Base-by-base conservation (phyloP, 148 eudicot genomes). In the Rhododendron vialii region DNA sequence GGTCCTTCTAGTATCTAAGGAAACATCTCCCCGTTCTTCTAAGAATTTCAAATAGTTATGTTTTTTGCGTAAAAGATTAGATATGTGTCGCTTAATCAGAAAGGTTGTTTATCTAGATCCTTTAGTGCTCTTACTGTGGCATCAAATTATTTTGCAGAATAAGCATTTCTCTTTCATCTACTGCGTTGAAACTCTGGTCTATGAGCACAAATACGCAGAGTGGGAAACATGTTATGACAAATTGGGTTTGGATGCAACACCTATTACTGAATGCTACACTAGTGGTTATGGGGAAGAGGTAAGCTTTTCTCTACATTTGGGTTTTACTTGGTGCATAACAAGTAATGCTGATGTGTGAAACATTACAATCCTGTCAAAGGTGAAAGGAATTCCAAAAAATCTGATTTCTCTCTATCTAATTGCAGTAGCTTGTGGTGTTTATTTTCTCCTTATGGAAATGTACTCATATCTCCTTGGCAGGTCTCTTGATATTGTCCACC, bases 181-280 rank as follows among this genome's bases (percentile, higher is more conserved):
- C 43, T 96, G 99, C 51, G 91, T 96, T 65, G 99, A 96, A 90
- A 91, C 53, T 71, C 87, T 93, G 65, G 90, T 91, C 38, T 83
- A 90, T 50, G 65, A 93, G 45, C 88, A 86, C 71, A 89, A 88
- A 57, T 92, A 89, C 73, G 28, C 84, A 22, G 71, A 93, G 84
- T 95, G 99, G 98, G 91, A 91, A 80, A 90, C 93, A 35, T 96
- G 99, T 84, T 96, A 90, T 79, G 78, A 84, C 53, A 85, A 86
- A 78, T 78, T 92, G 90, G 85, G 85, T 30, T 91, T 94, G 88
- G 93, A 94, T 87, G 86, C 92, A 45, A 74, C 83, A 33, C 89
- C 92, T 9, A 87, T 96, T 78, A 35, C 67, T 73, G 89, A 90
- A 59, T 96, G 99, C 87, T 90, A 84, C 59, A 69, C 26, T 63